Evolutionary conservation across 257 asterid species (phyloP), one percentile per base, ranked within the genome.

Genomic region (Gardenia jasminoides): DNA sequence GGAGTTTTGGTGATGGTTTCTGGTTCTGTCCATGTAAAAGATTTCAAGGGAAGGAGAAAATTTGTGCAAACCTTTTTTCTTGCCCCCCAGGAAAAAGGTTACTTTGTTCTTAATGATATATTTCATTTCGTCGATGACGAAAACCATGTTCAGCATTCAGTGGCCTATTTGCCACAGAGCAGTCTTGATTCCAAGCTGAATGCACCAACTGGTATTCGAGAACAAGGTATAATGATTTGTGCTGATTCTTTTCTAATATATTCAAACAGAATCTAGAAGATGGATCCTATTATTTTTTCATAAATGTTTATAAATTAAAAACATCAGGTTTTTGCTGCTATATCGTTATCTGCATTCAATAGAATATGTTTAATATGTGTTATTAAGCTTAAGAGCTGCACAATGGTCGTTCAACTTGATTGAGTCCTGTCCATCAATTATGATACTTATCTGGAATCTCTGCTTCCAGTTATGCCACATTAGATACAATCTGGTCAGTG

Each of bases 11-110:
- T 93, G 89, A 91, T 96, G 97, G 97, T 91, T 70, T 90, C 97
- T 1, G 99, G 99, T 79, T 89, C 93, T 66, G 93, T 91, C 79
- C 85, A 77, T 65, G 26, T 84, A 36, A 91, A 91, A 85, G 90
- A 82, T 82, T 90, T 83, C 88, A 86, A 59, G 70, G 91, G 89
- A 76, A 89, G 89, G 88, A 91, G 92, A 89, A 89, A 93, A 82
- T 96, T 96, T 68, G 92, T 90, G 79, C 97, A 96, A 76, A 93
- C 96, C 36, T 93, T 96, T 83, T 96, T 93, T 71, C 97, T 96
- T 80, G 99, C 98, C 61, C 99, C 99, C 76, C 99, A 96, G 85
- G 97, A 92, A 78, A 91, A 91, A 64, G 99, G 99, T 65, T 92
- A 84, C 86, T 96, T 91, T 61, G 89, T 96, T 79, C 91, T 93